Evolutionary conservation across 176 grass and related monocot genomes (phyloP), one percentile per base, ranked within the genome.

Genomic region (sorghum (Sorghum bicolor)): DNA sequence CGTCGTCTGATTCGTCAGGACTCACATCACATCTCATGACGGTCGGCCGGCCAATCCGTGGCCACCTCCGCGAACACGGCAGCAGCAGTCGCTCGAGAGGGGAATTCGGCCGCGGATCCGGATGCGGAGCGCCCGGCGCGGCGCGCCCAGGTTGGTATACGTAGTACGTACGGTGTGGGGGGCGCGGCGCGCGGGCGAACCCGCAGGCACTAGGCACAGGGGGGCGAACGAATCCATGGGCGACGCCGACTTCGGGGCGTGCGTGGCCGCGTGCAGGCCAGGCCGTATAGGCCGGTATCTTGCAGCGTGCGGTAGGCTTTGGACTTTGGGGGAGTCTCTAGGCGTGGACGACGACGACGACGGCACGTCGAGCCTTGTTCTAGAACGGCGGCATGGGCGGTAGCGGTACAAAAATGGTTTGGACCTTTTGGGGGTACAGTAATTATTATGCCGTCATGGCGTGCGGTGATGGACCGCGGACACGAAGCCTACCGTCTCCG

Each of bases 341-440:
- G 64, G 65, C 63, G 45, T 8, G 43, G 69, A 72, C 68, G 43
- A 12, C 2, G 40, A 47, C 14, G 19, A 1, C 41, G 19, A 2
- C 41, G 26, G 22, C 33, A 34, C 44, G 64, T 12, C 31, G 64
- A 68, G 64, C 64, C 12, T 16, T 53, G 43, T 28, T 70, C 79
- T 81, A 81, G 79, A 81, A 70, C 79, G 79, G 79, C 79, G 65
- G 79, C 65, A 29, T 29, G 65, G 64, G 77, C 57, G 6, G 30
- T 17, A 19, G n/a, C 5, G n/a, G 60, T 13, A 66, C 77, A 66
- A 17, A 17, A 44, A 76, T 67, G 78, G 10, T 47, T 10, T n/a
- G 30, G 19, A 33, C 40, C 10, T n/a, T 79, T 78, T 50, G 1
- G 45, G 45, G 45, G 0, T 14, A 6, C 3, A 43, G n/a, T n/a